phyloP scores from a whole-genome alignment of 345 rosid species.

The Garcia nutans region DNA sequence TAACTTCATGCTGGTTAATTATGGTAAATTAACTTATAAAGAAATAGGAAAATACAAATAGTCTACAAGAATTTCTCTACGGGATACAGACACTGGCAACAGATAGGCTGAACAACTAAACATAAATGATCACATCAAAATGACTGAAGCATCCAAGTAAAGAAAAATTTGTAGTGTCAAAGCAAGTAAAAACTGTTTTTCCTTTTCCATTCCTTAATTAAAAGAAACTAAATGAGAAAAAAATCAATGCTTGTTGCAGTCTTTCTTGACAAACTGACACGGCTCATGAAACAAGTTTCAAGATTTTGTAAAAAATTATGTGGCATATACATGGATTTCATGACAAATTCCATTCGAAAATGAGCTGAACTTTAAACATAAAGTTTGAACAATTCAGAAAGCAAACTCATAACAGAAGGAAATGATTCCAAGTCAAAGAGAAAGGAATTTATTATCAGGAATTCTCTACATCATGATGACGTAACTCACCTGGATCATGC shows the following conservation, averaged over 20 bases:
- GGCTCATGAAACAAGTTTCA: not conserved
- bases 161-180: not conserved
- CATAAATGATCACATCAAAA: not conserved
- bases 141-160: not conserved
- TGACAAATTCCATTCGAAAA: not conserved
- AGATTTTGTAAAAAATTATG: not conserved
- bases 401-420: too few species aligned
- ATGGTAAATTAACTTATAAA: not conserved
- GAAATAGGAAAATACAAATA: not conserved
- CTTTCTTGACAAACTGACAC: too few species aligned
- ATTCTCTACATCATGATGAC: not conserved
- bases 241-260: too few species aligned
- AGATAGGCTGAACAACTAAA: not conserved
- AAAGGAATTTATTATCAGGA: not conserved
- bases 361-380: not conserved
- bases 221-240: not conserved
- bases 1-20: not conserved
- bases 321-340: not conserved
- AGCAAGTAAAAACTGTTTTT: not conserved
- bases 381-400: not conserved
- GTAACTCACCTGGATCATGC: constrained; percentile 78
- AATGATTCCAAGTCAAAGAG: too few species aligned
- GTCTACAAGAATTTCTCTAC: not conserved
- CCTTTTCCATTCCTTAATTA: not conserved
- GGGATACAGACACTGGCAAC: not conserved